Base-by-base conservation (phyloP, 805 yeast species). In the Pichia membranifaciens region DNA sequence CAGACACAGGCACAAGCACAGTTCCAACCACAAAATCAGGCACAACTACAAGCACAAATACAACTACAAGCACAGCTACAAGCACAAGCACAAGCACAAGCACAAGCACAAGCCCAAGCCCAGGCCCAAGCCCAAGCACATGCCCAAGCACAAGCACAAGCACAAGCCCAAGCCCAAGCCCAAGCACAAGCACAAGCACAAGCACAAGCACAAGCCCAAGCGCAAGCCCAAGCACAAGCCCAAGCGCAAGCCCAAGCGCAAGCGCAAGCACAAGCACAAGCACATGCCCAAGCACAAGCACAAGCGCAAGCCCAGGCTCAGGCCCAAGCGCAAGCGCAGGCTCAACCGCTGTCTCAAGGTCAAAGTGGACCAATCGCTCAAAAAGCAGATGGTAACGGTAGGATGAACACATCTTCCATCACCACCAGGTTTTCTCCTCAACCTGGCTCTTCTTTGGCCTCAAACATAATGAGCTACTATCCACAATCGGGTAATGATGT, bases 401-500 rank as follows among this genome's bases (percentile, higher is more conserved):
- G 47, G 16, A 29, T 43, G 15, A 46, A 23, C 31, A 41, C 54
- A 23, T 47, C 62, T 2, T 47, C 63, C 4, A 55, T 59, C 5
- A 53, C 65, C 10, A 59, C 65, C 4, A 49, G 66, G 47, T 58
- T 59, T 42, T 56, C 64, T 15, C 65, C 64, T 8, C 66, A 62
- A 40, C 60, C 62, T 3, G 55, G 55, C 8, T 44, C 50, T 3
- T 47, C 50, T 3, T 22, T 28, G 5, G 18, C 22, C 13, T 18
- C 21, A 3, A 42, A 29, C 28, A 38, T 18, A 16, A 13, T 38
- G 28, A 35, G 21, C 16, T 43, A 18, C 21, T 38, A 32, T 38
- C 33, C 39, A 3, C 37, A n/a, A 8, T 7, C 16, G 15, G 29
- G 21, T 21, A 17, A 4, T 17, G 20, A n/a, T 39, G 16, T 4